Percentiles rank a stretch among this genome's conserved stretches.
Conservation (phyloP, 805 yeast species). For the Yamadazyma takamatsuzukensis region DNA sequence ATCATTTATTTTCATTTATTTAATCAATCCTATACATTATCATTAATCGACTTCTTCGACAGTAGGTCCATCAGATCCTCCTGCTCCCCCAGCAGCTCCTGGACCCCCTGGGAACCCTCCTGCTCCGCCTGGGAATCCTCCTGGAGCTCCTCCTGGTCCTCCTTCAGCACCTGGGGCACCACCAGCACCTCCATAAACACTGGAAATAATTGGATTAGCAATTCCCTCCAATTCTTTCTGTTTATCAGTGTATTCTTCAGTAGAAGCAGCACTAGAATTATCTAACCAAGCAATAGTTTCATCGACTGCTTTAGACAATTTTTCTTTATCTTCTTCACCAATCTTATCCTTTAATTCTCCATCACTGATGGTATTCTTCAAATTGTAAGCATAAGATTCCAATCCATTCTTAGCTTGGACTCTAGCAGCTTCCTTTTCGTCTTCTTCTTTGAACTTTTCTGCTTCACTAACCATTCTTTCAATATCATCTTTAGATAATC, state of each 20-base stretch:
- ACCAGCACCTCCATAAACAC: constrained; percentile 30
- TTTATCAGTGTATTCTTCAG: constrained; percentile 38
- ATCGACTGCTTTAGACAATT: constrained; percentile 43
- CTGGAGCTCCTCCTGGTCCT: constrained; percentile 31
- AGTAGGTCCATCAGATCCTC: constrained; percentile 19
- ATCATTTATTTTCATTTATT: too few relatives aligned
- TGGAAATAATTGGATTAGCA: constrained; percentile 38
- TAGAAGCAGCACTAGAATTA: constrained; percentile 33
- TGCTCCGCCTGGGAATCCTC: constrained; percentile 31
- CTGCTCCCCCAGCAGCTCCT: constrained; percentile 22
- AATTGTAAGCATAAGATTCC: constrained; percentile 83
- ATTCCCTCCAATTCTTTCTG: constrained; percentile 38
- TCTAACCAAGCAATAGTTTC: constrained; percentile 42
- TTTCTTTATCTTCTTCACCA: constrained; percentile 45
- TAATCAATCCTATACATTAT: constrained; percentile 2
- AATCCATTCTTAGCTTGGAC: constrained; percentile 84
- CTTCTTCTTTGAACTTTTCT: constrained; percentile 91
- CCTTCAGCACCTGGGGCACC: constrained; percentile 27
- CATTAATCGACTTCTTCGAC: constrained; percentile 15
- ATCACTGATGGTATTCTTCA: constrained; percentile 64
- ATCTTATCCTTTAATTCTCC: constrained; percentile 45
- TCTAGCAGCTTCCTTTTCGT: constrained; percentile 75
- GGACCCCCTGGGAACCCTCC: constrained; percentile 27
- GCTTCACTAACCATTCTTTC: constrained; percentile 98
- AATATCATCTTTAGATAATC: constrained; percentile 89